Evolutionary conservation across 768 basidiomycete genomes (phyloP).

Genomic region (Tulasnella sp.): DNA sequence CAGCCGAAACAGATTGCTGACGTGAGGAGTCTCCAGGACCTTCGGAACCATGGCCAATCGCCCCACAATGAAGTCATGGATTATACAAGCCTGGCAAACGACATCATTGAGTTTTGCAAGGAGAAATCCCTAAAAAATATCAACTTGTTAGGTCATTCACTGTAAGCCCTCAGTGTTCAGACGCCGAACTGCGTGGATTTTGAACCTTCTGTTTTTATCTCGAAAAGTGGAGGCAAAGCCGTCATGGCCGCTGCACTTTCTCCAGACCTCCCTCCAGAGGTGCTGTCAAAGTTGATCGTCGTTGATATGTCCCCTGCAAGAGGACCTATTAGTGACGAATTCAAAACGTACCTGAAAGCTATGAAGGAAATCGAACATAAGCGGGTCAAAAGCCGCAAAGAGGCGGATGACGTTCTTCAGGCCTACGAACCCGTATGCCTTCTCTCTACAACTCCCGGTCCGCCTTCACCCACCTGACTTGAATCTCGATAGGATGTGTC

Average conservation of each 20-base stretch:
- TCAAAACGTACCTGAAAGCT: conserved; percentile 53
- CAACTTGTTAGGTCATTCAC: conserved; percentile 81
- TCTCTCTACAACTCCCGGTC: background rate
- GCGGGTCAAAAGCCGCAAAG: conserved; percentile 51
- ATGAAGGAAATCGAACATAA: conserved; percentile 67
- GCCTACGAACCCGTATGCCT: conserved; percentile 53
- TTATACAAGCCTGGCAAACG: conserved; percentile 71
- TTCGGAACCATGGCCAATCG: conserved; percentile 84
- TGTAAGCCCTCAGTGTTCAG: conserved; percentile 43
- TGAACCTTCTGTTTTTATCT: background rate
- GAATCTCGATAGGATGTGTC: conserved; percentile 50
- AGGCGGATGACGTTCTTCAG: conserved; percentile 59
- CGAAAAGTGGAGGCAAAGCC: conserved; percentile 77
- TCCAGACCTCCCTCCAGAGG: conserved; percentile 35
- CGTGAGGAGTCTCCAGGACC: conserved; percentile 43
- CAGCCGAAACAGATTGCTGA: background rate
- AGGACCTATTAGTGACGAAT: conserved; percentile 53
- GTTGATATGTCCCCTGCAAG: conserved; percentile 75
- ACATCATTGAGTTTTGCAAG: conserved; percentile 61
- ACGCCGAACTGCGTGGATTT: background rate
- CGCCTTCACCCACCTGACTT: background rate
- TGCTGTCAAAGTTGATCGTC: conserved; percentile 54
- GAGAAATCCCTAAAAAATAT: conserved; percentile 42
- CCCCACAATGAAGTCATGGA: conserved; percentile 67
- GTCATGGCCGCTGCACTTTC: conserved; percentile 63